Percentiles rank a stretch among this genome's conserved stretches.
Conservation (phyloP, 208 protist genomes). For the Spongospora subterranea region DNA sequence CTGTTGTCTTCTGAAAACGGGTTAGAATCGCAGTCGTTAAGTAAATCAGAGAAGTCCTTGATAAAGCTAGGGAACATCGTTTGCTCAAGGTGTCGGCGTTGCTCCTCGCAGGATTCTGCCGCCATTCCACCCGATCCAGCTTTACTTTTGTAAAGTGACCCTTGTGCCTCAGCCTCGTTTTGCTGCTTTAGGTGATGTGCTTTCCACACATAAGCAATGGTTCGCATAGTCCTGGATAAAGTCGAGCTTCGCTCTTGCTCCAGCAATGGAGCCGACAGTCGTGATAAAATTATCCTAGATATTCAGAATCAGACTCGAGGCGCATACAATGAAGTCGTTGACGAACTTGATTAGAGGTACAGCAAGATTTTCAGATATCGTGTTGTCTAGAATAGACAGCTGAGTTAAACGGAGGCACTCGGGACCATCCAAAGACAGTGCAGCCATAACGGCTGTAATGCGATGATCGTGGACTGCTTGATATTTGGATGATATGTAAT, state of each 20-base stretch:
- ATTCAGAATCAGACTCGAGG: conserved; percentile 11
- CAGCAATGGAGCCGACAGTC: neutral
- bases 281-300: neutral
- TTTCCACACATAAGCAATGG: neutral
- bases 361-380: neutral
- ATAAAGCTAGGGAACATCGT: neutral
- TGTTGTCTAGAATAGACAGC: neutral
- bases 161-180: neutral
- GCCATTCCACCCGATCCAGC: neutral
- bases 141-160: neutral
- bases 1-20: neutral
- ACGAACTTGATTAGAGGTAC: neutral
- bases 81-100: neutral
- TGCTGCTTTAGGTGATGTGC: neutral
- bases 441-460: neutral
- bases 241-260: neutral
- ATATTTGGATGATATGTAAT: neutral
- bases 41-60: neutral
- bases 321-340: neutral
- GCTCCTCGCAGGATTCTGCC: neutral
- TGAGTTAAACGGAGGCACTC: neutral
- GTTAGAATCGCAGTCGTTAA: neutral
- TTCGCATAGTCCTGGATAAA: neutral
- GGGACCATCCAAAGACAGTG: neutral
- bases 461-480: neutral